Conservation (phyloP, 1,139 yeast genomes). For the Candida sp. region DNA sequence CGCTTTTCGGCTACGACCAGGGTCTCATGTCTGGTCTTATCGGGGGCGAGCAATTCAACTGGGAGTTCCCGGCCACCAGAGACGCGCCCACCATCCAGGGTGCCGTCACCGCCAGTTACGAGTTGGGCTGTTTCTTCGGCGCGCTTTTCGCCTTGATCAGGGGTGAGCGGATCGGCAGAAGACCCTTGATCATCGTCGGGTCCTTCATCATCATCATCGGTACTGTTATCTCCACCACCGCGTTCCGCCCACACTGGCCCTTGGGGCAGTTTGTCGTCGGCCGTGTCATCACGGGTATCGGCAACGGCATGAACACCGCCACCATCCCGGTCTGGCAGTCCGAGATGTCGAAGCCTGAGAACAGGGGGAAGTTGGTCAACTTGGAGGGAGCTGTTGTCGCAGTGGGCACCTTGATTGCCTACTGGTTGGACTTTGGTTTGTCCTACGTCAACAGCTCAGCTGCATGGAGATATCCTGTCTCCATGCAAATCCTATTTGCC, state of each 20-base stretch:
- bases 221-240: constrained; percentile 62
- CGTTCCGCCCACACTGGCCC: constrained; percentile 52
- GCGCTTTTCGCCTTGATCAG: constrained; percentile 64
- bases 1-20: constrained; percentile 79
- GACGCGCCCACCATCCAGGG: constrained; percentile 56
- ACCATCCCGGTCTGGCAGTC: constrained; percentile 86
- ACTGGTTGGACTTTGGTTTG: constrained; percentile 80
- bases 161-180: constrained; percentile 73
- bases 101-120: constrained; percentile 73
- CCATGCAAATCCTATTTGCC: constrained; percentile 50
- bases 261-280: constrained; percentile 76
- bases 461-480: constrained; percentile 53
- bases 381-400: constrained; percentile 78
- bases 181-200: constrained; percentile 64
- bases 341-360: constrained; percentile 73
- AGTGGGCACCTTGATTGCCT: constrained; percentile 72
- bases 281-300: constrained; percentile 75
- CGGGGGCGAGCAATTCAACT: constrained; percentile 61
- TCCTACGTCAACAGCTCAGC: constrained; percentile 58
- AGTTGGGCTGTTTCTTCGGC: constrained; percentile 79
- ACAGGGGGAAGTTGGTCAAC: constrained; percentile 73
- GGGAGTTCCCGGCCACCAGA: constrained; percentile 59
- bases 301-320: constrained; percentile 80
- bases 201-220: constrained; percentile 65
- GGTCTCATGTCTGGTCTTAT: constrained; percentile 80